phyloP scores from a whole-genome alignment of 1,284 basidiomycete genomes.

The Ceratorhiza oryzae-sativae region DNA sequence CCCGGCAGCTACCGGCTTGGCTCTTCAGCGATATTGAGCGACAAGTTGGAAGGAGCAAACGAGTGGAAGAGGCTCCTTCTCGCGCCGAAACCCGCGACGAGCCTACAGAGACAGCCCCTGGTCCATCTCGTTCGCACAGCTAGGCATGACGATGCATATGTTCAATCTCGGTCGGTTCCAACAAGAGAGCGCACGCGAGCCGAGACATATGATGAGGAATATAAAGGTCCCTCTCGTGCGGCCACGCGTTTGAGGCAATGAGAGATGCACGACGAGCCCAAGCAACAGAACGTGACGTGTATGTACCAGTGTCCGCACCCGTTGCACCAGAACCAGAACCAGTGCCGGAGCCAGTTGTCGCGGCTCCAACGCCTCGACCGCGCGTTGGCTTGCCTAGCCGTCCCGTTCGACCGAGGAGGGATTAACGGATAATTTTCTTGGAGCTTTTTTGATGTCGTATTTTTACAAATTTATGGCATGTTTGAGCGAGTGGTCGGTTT shows the following conservation, averaged over 20 bases:
- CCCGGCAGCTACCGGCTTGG: slow-evolving; percentile 70
- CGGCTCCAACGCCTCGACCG: slow-evolving; percentile 9
- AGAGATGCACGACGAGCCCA: slow-evolving; percentile 24
- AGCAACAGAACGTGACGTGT: neutral
- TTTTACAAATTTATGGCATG: neutral
- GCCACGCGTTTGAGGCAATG: slow-evolving; percentile 26
- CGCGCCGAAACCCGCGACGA: neutral
- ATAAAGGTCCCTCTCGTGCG: slow-evolving; percentile 12
- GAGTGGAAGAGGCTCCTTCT: neutral
- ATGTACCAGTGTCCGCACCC: neutral
- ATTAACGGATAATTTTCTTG: slow-evolving; percentile 38
- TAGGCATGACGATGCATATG: slow-evolving; percentile 28
- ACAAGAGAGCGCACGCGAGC: neutral
- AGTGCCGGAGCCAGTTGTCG: neutral
- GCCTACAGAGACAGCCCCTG: neutral
- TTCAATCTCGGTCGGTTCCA: neutral
- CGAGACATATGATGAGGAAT: neutral
- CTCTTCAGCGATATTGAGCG: slow-evolving; percentile 68
- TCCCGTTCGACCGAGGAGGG: slow-evolving; percentile 8
- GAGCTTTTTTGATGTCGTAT: neutral
- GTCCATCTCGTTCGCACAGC: slow-evolving; percentile 9
- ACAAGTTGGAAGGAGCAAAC: slow-evolving; percentile 30
- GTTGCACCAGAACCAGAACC: neutral
- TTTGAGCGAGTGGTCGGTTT: neutral
- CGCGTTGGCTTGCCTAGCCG: slow-evolving; percentile 19